Percentiles rank a stretch among this genome's conserved stretches.
Evolutionary conservation across 2,329 filamentous ascomycete genomes (phyloP).

Genomic region (Nemania sp.): DNA sequence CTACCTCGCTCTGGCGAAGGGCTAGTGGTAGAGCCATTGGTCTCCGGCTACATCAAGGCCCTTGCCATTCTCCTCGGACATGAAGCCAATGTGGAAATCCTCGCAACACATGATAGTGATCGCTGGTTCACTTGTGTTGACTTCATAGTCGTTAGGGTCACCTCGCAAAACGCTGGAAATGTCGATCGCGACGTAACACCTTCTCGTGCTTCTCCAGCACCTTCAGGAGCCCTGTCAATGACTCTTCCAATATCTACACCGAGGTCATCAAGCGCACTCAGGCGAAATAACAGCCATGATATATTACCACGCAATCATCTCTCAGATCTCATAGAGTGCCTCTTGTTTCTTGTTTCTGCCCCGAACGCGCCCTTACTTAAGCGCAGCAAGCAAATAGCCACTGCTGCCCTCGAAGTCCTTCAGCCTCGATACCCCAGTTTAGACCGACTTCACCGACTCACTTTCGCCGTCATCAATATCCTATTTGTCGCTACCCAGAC

Average conservation of each 20-base stretch:
- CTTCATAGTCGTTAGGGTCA: conserved; percentile 73
- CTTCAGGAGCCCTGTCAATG: conserved; percentile 50
- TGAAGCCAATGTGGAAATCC: conserved; percentile 82
- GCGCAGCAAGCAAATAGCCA: conserved; percentile 67
- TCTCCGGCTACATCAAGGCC: conserved; percentile 82
- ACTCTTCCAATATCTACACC: conserved; percentile 49
- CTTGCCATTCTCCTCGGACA: conserved; percentile 77
- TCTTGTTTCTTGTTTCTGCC: conserved; percentile 72
- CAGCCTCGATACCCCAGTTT: conserved; percentile 68
- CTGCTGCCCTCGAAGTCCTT: conserved; percentile 70
- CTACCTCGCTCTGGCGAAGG: conserved; percentile 71
- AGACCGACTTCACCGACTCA: conserved; percentile 75
- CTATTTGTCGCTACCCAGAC: conserved; percentile 74
- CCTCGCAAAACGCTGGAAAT: conserved; percentile 65
- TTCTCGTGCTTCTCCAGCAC: conserved; percentile 62
- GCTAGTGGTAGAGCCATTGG: conserved; percentile 77
- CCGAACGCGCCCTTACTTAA: conserved; percentile 75
- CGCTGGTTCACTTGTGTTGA: conserved; percentile 77
- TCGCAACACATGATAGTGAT: conserved; percentile 67
- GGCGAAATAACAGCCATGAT: conserved; percentile 38
- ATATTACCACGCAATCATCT: conserved; percentile 54
- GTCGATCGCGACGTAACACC: conserved; percentile 53
- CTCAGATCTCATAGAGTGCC: conserved; percentile 71
- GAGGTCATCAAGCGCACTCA: conserved; percentile 47
- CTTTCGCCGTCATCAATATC: conserved; percentile 80